Percentiles rank a stretch among this genome's conserved stretches.
Conservation (phyloP, 768 basidiomycete genomes). For the Boletus rubescentipes region DNA sequence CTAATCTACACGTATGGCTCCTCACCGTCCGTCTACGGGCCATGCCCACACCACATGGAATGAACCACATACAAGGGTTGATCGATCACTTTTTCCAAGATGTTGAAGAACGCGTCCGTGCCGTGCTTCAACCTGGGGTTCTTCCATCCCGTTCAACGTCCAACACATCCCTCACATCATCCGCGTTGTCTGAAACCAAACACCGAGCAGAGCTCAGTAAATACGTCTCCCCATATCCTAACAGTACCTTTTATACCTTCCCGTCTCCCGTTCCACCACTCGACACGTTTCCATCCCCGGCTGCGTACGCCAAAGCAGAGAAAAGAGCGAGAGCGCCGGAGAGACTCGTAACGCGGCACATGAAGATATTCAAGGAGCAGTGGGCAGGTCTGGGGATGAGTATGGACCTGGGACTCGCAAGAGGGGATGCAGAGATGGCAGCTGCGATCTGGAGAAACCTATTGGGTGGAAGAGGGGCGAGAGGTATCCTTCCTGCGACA, state of each 20-base stretch:
- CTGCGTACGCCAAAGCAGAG: constrained; percentile 29
- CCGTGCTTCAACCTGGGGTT: constrained; percentile 63
- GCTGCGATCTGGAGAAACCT: constrained; percentile 90
- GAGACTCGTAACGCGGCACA: constrained; percentile 75
- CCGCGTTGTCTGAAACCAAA: background rate
- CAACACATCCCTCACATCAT: constrained; percentile 13
- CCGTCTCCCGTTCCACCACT: constrained; percentile 25
- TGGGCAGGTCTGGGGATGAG: constrained; percentile 81
- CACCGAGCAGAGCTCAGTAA: constrained; percentile 24
- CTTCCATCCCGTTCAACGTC: constrained; percentile 23
- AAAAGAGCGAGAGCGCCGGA: constrained; percentile 61
- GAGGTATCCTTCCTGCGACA: constrained; percentile 49
- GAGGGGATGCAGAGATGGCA: constrained; percentile 81
- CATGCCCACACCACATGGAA: constrained; percentile 66
- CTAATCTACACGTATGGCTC: constrained; percentile 91
- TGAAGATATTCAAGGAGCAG: constrained; percentile 91
- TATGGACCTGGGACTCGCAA: constrained; percentile 74
- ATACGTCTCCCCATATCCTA: constrained; percentile 23
- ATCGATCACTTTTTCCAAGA: constrained; percentile 96
- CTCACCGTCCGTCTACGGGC: constrained; percentile 85
- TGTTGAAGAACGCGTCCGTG: constrained; percentile 85
- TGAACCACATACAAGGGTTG: constrained; percentile 72
- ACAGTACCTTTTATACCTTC: constrained; percentile 27
- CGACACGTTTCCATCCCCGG: constrained; percentile 27
- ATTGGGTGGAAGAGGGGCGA: constrained; percentile 80